These are phyloP conservation scores for Straminergon stramineum DNA, from an alignment of 225 moss, liverwort and hornwort genomes.

Conservation along the genomic window DNA sequence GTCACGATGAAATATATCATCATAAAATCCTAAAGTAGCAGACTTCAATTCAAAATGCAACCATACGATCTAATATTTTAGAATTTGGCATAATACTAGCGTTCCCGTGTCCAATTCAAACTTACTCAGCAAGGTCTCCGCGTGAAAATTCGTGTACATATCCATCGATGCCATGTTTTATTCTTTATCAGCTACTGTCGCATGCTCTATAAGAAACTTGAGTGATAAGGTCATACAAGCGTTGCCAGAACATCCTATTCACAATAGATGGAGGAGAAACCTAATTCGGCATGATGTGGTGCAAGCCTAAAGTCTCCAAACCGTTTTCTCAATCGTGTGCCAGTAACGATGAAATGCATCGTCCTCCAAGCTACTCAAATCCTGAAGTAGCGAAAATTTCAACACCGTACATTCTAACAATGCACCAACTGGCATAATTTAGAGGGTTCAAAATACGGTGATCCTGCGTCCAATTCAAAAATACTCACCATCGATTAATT, in stretches of 20 bases:
- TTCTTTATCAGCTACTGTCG: background rate
- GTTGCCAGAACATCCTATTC: background rate
- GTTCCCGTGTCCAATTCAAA: background rate
- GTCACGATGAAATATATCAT: background rate
- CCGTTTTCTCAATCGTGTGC: background rate
- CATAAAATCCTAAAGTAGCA: background rate
- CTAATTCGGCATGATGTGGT: background rate
- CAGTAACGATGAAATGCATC: background rate
- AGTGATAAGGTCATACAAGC: background rate
- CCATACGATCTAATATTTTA: background rate
- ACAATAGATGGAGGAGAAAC: background rate
- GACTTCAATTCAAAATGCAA: background rate
- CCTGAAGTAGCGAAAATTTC: background rate
- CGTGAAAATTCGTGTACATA: background rate
- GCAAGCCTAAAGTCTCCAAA: background rate
- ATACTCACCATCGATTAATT: background rate
- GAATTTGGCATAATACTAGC: background rate
- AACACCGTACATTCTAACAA: background rate
- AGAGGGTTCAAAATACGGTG: background rate
- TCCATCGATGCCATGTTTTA: background rate
- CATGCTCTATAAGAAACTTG: background rate
- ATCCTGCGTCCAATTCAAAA: background rate
- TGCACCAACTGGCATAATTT: background rate
- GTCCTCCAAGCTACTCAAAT: background rate
- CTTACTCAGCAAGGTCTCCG: background rate